Conservation (phyloP, 805 yeast genomes). For the Saturnispora halmiae region DNA sequence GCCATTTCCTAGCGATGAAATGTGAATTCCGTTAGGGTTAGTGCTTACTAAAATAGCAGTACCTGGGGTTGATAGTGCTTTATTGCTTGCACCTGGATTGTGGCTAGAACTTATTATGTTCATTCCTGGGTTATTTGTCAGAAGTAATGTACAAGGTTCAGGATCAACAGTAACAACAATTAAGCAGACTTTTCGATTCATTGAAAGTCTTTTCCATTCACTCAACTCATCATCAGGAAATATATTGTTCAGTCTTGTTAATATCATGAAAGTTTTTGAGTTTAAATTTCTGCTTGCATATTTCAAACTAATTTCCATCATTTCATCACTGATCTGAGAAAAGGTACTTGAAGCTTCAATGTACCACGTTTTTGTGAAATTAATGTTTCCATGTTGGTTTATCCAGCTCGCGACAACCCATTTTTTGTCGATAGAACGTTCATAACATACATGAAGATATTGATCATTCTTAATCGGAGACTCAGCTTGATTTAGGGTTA, state of each 20-base stretch:
- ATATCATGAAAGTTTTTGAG: constrained; percentile 53
- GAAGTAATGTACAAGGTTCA: constrained; percentile 37
- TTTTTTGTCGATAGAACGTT: constrained; percentile 65
- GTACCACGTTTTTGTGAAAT: constrained; percentile 59
- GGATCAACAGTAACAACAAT: constrained; percentile 63
- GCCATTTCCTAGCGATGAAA: constrained; percentile 3
- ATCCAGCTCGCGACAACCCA: constrained; percentile 90
- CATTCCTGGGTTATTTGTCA: constrained; percentile 20
- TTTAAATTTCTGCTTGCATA: constrained; percentile 32
- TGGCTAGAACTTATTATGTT: background rate
- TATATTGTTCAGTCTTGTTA: constrained; percentile 63
- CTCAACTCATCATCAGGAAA: constrained; percentile 75
- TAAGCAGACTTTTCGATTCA: constrained; percentile 46
- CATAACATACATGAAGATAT: constrained; percentile 78
- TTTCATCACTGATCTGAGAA: constrained; percentile 53
- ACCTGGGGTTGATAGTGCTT: constrained; percentile 18
- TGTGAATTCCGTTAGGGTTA: constrained; percentile 8
- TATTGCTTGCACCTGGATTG: constrained; percentile 21
- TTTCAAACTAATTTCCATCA: constrained; percentile 50
- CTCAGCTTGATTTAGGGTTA: constrained; percentile 31
- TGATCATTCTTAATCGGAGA: constrained; percentile 54
- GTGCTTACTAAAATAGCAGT: constrained; percentile 6
- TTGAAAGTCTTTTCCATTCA: constrained; percentile 68
- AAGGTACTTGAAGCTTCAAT: constrained; percentile 30
- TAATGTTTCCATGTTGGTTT: constrained; percentile 61